Evolutionary conservation across 331 rosid species (phyloP).

Genomic region (Malus hybrid): DNA sequence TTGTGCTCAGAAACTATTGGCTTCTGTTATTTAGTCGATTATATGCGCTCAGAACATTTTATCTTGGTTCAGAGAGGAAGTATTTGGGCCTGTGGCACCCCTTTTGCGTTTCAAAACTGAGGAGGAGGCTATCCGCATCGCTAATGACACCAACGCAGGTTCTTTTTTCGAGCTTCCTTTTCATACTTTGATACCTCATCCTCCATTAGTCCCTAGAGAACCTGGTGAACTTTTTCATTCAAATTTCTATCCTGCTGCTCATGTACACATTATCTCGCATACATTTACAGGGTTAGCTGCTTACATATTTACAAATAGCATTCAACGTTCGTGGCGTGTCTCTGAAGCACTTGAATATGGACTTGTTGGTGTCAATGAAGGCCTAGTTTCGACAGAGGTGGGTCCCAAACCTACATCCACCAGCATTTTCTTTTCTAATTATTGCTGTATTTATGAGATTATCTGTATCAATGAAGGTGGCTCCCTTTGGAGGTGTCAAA

Average conservation of each 20-base stretch:
- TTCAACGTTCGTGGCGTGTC: slow-evolving; percentile 94
- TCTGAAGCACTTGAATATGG: slow-evolving; percentile 98
- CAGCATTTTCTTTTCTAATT: neutral
- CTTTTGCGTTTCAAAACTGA: slow-evolving; percentile 77
- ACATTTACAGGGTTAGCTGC: slow-evolving; percentile 76
- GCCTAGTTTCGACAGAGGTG: slow-evolving; percentile 90
- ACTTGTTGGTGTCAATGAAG: slow-evolving; percentile 87
- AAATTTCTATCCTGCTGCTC: neutral
- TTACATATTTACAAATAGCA: slow-evolving; percentile 70
- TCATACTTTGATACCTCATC: slow-evolving; percentile 3
- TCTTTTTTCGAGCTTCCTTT: slow-evolving; percentile 8
- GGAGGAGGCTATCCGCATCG: slow-evolving; percentile 78
- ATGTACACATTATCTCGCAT: neutral
- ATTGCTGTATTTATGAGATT: slow-evolving; percentile 4
- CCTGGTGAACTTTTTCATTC: neutral
- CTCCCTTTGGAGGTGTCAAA: slow-evolving; percentile 95
- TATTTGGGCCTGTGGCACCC: slow-evolving; percentile 96
- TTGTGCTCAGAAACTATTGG: neutral
- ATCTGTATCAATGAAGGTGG: slow-evolving; percentile 52
- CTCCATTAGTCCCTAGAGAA: neutral
- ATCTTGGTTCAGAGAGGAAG: slow-evolving; percentile 64
- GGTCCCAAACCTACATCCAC: slow-evolving; percentile 17
- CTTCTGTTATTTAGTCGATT: neutral
- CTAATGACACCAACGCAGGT: slow-evolving; percentile 91
- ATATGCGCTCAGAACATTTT: slow-evolving; percentile 11